Base-by-base conservation (phyloP, 148 eudicot species). In the Suaeda aralocaspica region DNA sequence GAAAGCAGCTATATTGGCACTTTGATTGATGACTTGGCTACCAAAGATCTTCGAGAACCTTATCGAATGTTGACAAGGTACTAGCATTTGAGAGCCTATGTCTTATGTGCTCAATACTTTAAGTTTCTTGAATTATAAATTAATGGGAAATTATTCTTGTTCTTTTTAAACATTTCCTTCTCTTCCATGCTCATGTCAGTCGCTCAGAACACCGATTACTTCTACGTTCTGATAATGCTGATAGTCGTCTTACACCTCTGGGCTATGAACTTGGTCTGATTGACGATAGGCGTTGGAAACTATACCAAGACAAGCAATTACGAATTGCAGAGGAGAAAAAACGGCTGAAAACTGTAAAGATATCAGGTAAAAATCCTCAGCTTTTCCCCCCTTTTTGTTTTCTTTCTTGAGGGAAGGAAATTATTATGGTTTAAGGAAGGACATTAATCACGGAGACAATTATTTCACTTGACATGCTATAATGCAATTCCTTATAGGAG, bases 31-130 rank as follows among this genome's bases (percentile, higher is more conserved):
- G 99, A 94, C 83, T 80, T 94, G 67, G 97, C 87, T 44, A 91
- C 99, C 44, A 94, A 94, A 85, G 99, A 94, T 77, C 96, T 94
- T 61, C 88, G 99, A 64, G 99, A 94, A 81, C 99, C 99, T 79
- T 94, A 94, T 71, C 96, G 99, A 72, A 86, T 94, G 96, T 73
- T 94, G 41, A 94, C 99, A 68, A 94, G 98, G 98, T 93, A 85
- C 52, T 21, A 26, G 22, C 10, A 22, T n/a, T 30, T 22, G 22
- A 48, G 50, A 63, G n/a, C n/a, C n/a, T n/a, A n/a, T n/a, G n/a
- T 48, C 25, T 71, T 42, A 46, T 2, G 69, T 31, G 66, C 45
- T 5, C 15, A 4, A 39, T 11, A 39, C 60, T 24, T 36, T 15
- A 6, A 51, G n/a, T 33, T 41, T 28, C 33, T 15, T 25, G 36